A percentile compares a stretch with the other conserved stretches of the same genome.
phyloP scores from a whole-genome alignment of 805 yeast species.

The Tetrapisispora iriomotensis region DNA sequence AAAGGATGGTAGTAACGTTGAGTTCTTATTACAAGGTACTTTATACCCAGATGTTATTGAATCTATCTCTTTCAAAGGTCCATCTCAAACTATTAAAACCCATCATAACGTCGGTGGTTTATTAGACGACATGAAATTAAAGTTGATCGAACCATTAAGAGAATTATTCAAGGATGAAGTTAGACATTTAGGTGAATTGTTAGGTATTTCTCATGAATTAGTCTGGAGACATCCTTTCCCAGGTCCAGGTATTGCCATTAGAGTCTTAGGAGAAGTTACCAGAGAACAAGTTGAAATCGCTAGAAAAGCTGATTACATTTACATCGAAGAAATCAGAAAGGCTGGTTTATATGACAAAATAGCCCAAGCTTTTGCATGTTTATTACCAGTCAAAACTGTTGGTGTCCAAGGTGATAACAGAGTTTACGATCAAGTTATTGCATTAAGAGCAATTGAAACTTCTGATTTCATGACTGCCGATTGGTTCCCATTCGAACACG shows the following conservation, averaged over 20 bases:
- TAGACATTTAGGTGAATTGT: slow-evolving; percentile 84
- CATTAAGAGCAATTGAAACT: slow-evolving; percentile 96
- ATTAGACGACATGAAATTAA: slow-evolving; percentile 95
- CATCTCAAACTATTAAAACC: slow-evolving; percentile 98
- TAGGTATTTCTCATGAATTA: slow-evolving; percentile 92
- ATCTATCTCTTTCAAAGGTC: slow-evolving; percentile 98
- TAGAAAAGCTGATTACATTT: slow-evolving; percentile 91
- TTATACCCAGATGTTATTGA: slow-evolving; percentile 97
- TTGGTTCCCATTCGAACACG: slow-evolving; percentile 91
- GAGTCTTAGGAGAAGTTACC: slow-evolving; percentile 96
- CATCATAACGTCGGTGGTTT: slow-evolving; percentile 99
- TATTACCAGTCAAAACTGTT: slow-evolving; percentile 94
- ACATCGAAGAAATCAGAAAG: slow-evolving; percentile 88
- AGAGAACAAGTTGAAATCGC: slow-evolving; percentile 90
- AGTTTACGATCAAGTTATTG: slow-evolving; percentile 98
- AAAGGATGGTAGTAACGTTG: slow-evolving; percentile 79
- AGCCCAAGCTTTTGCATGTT: slow-evolving; percentile 95
- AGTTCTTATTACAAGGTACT: slow-evolving; percentile 92
- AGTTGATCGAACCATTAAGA: slow-evolving; percentile 95
- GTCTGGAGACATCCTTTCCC: slow-evolving; percentile 99
- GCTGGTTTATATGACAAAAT: slow-evolving; percentile 90
- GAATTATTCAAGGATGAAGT: slow-evolving; percentile 99
- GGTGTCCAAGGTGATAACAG: slow-evolving; percentile 99
- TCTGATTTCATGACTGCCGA: slow-evolving; percentile 99
- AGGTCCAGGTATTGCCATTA: slow-evolving; percentile 99